Evolutionary conservation across 352 stramenopile genomes (phyloP).

Genomic region (Phytopythium ostracodes): DNA sequence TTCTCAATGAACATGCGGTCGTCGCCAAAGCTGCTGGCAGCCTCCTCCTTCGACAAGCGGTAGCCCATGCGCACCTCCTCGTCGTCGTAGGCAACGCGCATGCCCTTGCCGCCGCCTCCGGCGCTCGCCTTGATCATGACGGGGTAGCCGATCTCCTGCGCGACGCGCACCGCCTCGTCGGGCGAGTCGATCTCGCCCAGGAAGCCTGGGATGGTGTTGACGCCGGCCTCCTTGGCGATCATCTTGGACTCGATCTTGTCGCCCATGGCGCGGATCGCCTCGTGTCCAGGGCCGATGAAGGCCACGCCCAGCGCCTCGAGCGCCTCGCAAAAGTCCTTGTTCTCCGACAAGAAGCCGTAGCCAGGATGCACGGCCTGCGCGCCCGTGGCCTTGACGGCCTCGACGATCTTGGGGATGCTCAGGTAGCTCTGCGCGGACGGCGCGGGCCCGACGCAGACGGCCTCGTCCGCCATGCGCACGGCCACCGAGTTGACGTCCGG

Average conservation of each 20-base stretch:
- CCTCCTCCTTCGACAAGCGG: conserved; percentile 81
- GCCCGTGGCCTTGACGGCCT: conserved; percentile 81
- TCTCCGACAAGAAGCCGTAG: conserved; percentile 96
- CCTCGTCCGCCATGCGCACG: conserved; percentile 85
- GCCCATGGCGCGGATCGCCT: conserved; percentile 90
- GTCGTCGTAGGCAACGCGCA: conserved; percentile 94
- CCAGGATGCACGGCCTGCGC: conserved; percentile 93
- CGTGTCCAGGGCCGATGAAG: conserved; percentile 87
- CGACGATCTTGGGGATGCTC: conserved; percentile 88
- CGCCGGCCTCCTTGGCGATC: conserved; percentile 90
- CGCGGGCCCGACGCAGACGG: conserved; percentile 60
- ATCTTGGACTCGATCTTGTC: conserved; percentile 96
- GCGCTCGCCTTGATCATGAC: conserved; percentile 98
- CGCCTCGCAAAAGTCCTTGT: conserved; percentile 86
- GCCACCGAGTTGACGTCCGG: conserved; percentile 84
- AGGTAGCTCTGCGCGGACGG: conserved; percentile 88
- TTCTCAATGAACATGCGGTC: conserved; percentile 97
- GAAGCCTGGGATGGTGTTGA: conserved; percentile 93
- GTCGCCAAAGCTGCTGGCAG: conserved; percentile 91
- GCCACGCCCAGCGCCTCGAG: conserved; percentile 74
- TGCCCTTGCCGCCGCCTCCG: conserved; percentile 95
- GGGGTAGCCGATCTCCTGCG: conserved; percentile 94
- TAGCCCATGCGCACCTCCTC: conserved; percentile 87
- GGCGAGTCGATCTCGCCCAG: conserved; percentile 81
- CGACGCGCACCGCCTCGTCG: conserved; percentile 82